phyloP scores from a whole-genome alignment of 2,329 filamentous ascomycete species.

The Leptographium galeiforme region DNA sequence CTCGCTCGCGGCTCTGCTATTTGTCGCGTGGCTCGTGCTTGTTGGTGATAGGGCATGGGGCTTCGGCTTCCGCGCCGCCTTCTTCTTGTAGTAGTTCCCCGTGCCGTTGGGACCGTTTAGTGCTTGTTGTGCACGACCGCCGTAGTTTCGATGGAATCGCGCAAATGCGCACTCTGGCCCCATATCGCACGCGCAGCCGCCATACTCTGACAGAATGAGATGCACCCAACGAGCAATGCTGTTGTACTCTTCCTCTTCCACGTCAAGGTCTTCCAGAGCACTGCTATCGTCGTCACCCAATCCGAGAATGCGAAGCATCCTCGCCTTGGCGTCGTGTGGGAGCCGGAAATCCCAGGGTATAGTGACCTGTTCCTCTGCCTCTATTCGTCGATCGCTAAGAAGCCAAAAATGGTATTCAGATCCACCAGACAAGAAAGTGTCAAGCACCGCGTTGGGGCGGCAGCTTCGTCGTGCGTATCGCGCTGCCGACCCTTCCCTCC shows the following conservation, averaged over 20 bases:
- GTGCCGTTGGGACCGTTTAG: neutral
- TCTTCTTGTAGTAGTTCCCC: slow-evolving; percentile 27
- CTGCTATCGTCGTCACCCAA: slow-evolving; percentile 45
- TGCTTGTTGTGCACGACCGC: slow-evolving; percentile 26
- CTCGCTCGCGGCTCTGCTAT: slow-evolving; percentile 52
- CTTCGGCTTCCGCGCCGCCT: slow-evolving; percentile 37
- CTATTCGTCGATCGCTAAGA: slow-evolving; percentile 65
- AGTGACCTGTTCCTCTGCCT: slow-evolving; percentile 48
- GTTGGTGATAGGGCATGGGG: slow-evolving; percentile 44
- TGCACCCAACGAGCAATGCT: slow-evolving; percentile 52
- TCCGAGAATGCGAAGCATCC: slow-evolving; percentile 46
- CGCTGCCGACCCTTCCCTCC: slow-evolving; percentile 71
- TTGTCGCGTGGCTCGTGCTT: slow-evolving; percentile 47
- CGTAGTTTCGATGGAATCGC: slow-evolving; percentile 47
- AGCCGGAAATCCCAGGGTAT: slow-evolving; percentile 56
- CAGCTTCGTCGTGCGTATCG: slow-evolving; percentile 90
- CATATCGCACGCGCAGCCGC: slow-evolving; percentile 62
- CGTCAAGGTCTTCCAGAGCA: slow-evolving; percentile 35
- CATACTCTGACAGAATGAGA: slow-evolving; percentile 61
- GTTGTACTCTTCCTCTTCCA: slow-evolving; percentile 47
- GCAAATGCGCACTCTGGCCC: slow-evolving; percentile 50
- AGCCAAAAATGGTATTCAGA: slow-evolving; percentile 89
- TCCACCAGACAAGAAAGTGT: slow-evolving; percentile 67
- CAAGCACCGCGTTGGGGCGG: slow-evolving; percentile 74
- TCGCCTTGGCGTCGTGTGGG: slow-evolving; percentile 37